Conservation (phyloP, 176 grass and related monocot species). For the Metroxylon sagu region DNA sequence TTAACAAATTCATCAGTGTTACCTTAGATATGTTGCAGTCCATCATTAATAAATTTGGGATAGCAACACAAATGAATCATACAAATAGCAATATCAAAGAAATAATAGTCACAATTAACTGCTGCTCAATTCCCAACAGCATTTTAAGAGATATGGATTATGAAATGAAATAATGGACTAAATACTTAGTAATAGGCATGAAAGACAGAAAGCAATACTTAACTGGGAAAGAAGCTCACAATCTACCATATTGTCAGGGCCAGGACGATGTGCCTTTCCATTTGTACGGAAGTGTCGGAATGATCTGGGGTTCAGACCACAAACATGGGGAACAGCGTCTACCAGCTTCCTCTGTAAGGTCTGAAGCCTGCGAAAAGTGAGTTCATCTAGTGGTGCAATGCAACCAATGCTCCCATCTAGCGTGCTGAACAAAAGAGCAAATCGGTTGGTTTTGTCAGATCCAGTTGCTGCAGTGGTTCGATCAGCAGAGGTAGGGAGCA, state of each 20-base stretch:
- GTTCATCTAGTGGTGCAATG: conserved; percentile 81
- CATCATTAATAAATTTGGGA: too few relatives aligned
- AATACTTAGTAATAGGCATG: neutral
- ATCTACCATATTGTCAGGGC: conserved; percentile 84
- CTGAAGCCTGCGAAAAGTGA: conserved; percentile 73
- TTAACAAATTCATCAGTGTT: too few relatives aligned
- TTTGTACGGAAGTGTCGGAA: conserved; percentile 71
- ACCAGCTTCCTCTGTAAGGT: conserved; percentile 73
- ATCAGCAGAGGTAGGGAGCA: conserved; percentile 41
- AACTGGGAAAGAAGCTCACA: conserved; percentile 84
- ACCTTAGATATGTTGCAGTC: too few relatives aligned
- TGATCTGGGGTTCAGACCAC: conserved; percentile 75
- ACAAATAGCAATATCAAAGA: too few relatives aligned
- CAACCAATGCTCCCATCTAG: conserved; percentile 92
- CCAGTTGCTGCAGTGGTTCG: conserved; percentile 28
- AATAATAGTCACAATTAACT: too few relatives aligned
- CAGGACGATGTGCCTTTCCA: conserved; percentile 76
- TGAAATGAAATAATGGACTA: too few relatives aligned
- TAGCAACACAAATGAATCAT: too few relatives aligned
- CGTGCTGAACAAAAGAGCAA: conserved; percentile 76
- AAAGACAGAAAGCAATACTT: conserved; percentile 26
- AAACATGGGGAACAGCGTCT: conserved; percentile 57
- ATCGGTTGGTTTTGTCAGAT: conserved; percentile 81
- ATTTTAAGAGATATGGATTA: too few relatives aligned
- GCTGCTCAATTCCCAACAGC: too few relatives aligned